Evolutionary conservation across 31 red algal genomes (phyloP), one percentile per base, ranked within the genome.

Genomic region (Odonthalia washingtoniensis): DNA sequence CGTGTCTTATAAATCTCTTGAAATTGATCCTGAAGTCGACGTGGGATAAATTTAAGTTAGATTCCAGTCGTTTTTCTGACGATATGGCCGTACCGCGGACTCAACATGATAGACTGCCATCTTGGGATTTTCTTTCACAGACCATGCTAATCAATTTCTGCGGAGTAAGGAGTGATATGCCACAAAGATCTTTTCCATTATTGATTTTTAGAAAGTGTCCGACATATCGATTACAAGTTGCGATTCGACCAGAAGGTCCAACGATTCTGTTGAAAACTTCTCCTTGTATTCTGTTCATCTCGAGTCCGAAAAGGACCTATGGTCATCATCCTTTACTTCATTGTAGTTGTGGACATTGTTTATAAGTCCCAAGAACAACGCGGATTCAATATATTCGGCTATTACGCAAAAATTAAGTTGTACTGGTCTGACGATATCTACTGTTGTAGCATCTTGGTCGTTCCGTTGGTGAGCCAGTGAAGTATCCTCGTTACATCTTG

Each of bases 21-120:
- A 61, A 79, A 31, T 79, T 39, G 1, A 18, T 35, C 75, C 60
- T 79, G 4, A 77, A 44, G 24, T 77, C 40, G 1, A 27, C 39
- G 45, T 77, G 74, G 2, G 74, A 77, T 14, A 77, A 77, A 2
- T 77, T 44, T n/a, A 77, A 35, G 44, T 77, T 77, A 1, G 39
- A 52, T 77, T 77, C 74, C 39, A 77, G 40, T 27, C 26, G 39
- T 38, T 36, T 31, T 3, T 31, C 36, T 40, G 38, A 31, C 38
- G 38, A 31, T 40, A 40, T 16, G 72, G 72, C 32, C 38, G 31
- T 2, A 75, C 38, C 35, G 72, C 72, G 38, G 72, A 75, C 5
- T 40, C 27, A 38, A 75, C 16, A 2, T 75, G 72, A 5, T 2
- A 5, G 4, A 75, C 16, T 26, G 72, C 3, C 4, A 75, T 42